Base-by-base conservation (phyloP, 495 filamentous ascomycete genomes). In the Lasiosphaeria hispida region DNA sequence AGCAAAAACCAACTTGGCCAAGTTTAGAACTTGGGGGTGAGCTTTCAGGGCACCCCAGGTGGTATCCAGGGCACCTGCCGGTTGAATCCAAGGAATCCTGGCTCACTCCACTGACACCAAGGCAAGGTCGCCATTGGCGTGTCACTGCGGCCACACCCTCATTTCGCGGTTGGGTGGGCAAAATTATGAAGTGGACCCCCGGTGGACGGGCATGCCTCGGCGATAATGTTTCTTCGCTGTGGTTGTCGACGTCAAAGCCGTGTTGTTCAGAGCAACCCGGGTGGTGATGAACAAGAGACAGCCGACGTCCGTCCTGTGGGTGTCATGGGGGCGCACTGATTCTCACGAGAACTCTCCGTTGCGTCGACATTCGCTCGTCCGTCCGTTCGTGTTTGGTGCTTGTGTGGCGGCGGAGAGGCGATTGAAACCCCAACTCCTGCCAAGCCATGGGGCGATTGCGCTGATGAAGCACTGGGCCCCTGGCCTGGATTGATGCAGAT, bases 61-160 rank as follows among this genome's bases (percentile, higher is more conserved):
- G n/a, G 4, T 33, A 47, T 55, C 42, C 53, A 55, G 53, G 53
- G 40, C 47, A 44, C 17, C 42, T 18, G 15, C 60, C 60, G 35
- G 58, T 51, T 57, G 56, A 60, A 39, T 63, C 53, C 65, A 55
- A 52, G 57, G 61, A 60, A 61, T 53, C 18, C 42, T 58, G 57
- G 48, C 55, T 51, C 54, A 35, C 39, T 53, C 19, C 17, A 34
- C 41, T 63, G 60, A 51, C 59, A 65, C 48, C 58, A 41, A 54
- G 53, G 23, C 37, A 48, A 48, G 18, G 17, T 56, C 34, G 7
- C 15, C 41, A 23, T 34, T 10, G 38, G 7, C 45, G 40, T 14
- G 39, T 53, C 15, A 39, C 39, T 65, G 60, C 19, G 14, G 7
- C 37, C 60, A 63, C 63, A 42, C 58, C 60, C 52, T 63, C 58